phyloP scores from a whole-genome alignment of 1,284 basidiomycete genomes.

The Cutaneotrichosporon sp. region DNA sequence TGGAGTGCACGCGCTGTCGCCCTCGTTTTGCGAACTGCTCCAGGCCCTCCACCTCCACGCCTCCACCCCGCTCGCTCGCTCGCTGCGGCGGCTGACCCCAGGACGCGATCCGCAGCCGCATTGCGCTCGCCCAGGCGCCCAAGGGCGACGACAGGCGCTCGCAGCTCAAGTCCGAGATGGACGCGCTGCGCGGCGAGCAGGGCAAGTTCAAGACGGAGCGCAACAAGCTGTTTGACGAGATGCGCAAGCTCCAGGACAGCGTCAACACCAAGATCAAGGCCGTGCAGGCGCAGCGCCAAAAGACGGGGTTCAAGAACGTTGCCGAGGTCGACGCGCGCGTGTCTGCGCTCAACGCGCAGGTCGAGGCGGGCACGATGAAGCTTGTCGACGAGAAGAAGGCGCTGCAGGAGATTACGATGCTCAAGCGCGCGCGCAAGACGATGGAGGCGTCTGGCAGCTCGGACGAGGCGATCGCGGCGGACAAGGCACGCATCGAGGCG shows the following conservation, averaged over 20 bases:
- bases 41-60: neutral
- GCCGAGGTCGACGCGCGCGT: constrained; percentile 80
- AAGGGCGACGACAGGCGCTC: constrained; percentile 62
- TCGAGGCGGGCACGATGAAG: constrained; percentile 90
- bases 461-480: constrained; percentile 80
- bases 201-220: constrained; percentile 72
- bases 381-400: constrained; percentile 96
- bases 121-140: constrained; percentile 63
- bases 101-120: constrained; percentile 77
- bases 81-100: constrained; percentile 56
- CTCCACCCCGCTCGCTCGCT: neutral
- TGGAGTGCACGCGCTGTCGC: too few relatives aligned
- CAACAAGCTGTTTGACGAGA: constrained; percentile 75
- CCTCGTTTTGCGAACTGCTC: neutral
- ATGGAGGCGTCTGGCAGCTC: constrained; percentile 83
- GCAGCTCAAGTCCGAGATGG: constrained; percentile 77
- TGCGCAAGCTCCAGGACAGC: constrained; percentile 77
- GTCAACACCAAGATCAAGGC: constrained; percentile 91
- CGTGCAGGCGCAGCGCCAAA: constrained; percentile 76
- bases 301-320: constrained; percentile 79
- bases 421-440: constrained; percentile 68
- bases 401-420: constrained; percentile 77
- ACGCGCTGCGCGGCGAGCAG: constrained; percentile 76
- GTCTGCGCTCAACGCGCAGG: constrained; percentile 69
- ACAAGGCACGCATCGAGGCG: constrained; percentile 74